Evolutionary conservation across 164 flowering plant species (phyloP).

Genomic region (Cinnamomum chago): DNA sequence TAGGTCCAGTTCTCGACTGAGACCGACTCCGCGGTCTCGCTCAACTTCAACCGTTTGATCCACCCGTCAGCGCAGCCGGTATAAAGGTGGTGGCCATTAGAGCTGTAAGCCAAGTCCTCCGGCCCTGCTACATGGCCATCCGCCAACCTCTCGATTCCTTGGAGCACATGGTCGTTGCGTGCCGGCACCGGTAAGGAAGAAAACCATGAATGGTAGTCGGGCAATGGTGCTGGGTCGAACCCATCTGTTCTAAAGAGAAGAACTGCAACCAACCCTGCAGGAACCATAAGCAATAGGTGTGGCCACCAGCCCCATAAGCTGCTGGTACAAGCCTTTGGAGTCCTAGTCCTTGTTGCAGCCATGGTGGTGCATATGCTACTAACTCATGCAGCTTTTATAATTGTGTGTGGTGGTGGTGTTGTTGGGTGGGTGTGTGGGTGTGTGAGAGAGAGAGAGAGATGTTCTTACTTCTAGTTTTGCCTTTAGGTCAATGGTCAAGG

Average conservation of each 20-base stretch:
- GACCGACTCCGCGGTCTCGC: constrained; percentile 14
- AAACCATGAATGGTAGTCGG: constrained; percentile 24
- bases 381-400: no score
- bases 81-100: constrained; percentile 36
- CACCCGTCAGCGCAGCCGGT: constrained; percentile 77
- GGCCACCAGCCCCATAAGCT: neutral
- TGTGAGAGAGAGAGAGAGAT: no score
- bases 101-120: constrained; percentile 67
- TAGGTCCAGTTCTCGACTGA: constrained; percentile 24
- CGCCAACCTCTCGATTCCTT: constrained; percentile 43
- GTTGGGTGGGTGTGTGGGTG: no score
- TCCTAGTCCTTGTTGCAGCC: neutral
- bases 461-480: no score
- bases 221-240: constrained; percentile 52
- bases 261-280: constrained; percentile 21
- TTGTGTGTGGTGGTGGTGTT: no score
- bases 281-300: constrained; percentile 9
- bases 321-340: neutral
- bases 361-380: neutral
- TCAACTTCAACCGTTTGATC: constrained; percentile 51
- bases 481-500: no score
- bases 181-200: constrained; percentile 19
- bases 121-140: constrained; percentile 46
- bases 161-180: constrained; percentile 31
- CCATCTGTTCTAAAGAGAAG: constrained; percentile 40